Evolutionary conservation across 108 stramenopile species (phyloP).

Genomic region (Skeletonema tropicum): DNA sequence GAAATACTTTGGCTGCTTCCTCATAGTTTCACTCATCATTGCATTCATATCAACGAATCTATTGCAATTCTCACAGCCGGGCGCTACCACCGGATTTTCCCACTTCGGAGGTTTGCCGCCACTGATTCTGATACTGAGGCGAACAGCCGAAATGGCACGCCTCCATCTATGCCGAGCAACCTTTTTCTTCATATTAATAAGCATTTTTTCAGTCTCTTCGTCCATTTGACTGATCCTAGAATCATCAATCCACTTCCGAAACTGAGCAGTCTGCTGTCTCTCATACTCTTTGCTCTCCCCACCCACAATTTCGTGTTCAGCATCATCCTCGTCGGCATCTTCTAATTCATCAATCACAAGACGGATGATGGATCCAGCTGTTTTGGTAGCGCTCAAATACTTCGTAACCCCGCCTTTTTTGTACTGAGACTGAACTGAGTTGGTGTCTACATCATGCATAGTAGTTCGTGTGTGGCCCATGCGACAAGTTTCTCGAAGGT

Average conservation of each 20-base stretch:
- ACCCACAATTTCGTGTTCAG: conserved; percentile 12
- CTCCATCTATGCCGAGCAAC: conserved; percentile 29
- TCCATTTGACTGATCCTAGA: conserved; percentile 24
- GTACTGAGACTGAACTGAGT: conserved; percentile 18
- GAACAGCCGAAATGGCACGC: conserved; percentile 11
- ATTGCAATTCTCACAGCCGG: conserved; percentile 22
- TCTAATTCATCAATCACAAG: conserved; percentile 26
- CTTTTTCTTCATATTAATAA: conserved; percentile 10
- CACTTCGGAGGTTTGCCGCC: conserved; percentile 24
- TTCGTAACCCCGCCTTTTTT: neutral
- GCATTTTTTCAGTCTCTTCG: conserved; percentile 15
- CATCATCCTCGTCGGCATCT: conserved; percentile 5
- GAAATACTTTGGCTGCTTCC: conserved; percentile 17
- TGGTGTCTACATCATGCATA: conserved; percentile 14
- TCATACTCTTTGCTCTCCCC: conserved; percentile 20
- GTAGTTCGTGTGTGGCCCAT: conserved; percentile 16
- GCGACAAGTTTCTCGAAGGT: conserved; percentile 14
- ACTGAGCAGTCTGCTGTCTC: conserved; percentile 12
- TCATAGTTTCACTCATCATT: conserved; percentile 17
- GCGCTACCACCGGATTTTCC: conserved; percentile 16
- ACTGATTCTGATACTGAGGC: conserved; percentile 19
- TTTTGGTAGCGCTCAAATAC: conserved; percentile 17
- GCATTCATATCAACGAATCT: conserved; percentile 19
- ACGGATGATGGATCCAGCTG: conserved; percentile 25
- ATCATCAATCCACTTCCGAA: conserved; percentile 28